Evolutionary conservation across 352 stramenopile species (phyloP).

Genomic region (Phytophthora pinifolia): DNA sequence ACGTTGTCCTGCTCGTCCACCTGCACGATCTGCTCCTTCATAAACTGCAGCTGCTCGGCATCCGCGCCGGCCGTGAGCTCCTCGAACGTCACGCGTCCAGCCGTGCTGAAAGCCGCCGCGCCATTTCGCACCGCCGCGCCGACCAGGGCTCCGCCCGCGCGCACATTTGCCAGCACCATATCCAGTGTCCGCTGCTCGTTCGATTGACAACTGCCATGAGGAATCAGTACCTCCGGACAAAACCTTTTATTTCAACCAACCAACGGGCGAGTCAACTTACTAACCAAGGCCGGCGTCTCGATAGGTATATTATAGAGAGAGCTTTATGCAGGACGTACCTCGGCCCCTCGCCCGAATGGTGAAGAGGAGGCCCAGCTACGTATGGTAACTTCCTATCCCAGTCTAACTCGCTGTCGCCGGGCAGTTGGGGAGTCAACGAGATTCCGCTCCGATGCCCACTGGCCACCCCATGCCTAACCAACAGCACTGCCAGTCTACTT

Average conservation of each 20-base stretch:
- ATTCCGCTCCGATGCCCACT: background rate
- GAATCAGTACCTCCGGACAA: background rate
- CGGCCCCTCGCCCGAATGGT: constrained; percentile 15
- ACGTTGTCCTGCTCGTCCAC: constrained; percentile 84
- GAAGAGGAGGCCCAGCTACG: constrained; percentile 23
- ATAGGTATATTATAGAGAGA: constrained; percentile 31
- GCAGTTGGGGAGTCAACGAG: background rate
- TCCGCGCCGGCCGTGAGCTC: constrained; percentile 70
- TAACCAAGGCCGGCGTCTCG: constrained; percentile 14
- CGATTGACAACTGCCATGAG: constrained; percentile 11
- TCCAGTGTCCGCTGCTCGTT: background rate
- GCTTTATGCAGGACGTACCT: constrained; percentile 26
- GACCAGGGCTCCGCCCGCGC: constrained; percentile 8
- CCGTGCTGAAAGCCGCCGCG: constrained; percentile 14
- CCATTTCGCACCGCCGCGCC: constrained; percentile 15
- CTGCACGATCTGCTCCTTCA: constrained; percentile 91
- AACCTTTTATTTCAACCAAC: constrained; percentile 23
- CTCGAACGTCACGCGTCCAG: constrained; percentile 50
- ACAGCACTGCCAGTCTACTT: constrained; percentile 11
- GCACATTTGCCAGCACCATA: constrained; percentile 27
- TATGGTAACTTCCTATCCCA: constrained; percentile 25
- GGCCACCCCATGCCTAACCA: too few species aligned
- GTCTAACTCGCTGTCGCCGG: constrained; percentile 15
- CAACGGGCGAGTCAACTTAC: constrained; percentile 6
- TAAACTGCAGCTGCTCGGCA: constrained; percentile 82